Evolutionary conservation across 2,329 filamentous ascomycete species (phyloP).

Genomic region (Pseudocercospora macadamiae): DNA sequence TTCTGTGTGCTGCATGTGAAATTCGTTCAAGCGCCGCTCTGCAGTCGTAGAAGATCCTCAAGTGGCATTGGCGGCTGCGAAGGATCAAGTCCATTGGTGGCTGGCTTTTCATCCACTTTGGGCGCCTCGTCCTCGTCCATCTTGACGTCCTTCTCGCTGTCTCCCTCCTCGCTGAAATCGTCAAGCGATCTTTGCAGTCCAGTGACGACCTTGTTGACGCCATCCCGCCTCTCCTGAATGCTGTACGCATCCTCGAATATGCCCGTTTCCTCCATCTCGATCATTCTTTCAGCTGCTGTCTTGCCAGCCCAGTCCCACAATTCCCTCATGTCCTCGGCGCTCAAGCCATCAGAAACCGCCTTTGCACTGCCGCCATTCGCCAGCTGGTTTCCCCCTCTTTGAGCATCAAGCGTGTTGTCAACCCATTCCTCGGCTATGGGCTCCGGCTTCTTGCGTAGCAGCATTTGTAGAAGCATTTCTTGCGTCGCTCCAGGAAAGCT

Average conservation of each 20-base stretch:
- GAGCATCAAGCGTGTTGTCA: constrained; percentile 45
- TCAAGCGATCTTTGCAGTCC: constrained; percentile 65
- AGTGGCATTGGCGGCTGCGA: constrained; percentile 32
- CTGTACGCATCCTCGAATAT: constrained; percentile 64
- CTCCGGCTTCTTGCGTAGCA: constrained; percentile 83
- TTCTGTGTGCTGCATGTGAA: no score
- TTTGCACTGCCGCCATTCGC: constrained; percentile 49
- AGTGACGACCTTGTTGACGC: constrained; percentile 71
- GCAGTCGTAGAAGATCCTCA: constrained; percentile 33
- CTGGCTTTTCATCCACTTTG: constrained; percentile 2
- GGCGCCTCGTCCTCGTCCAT: constrained; percentile 28
- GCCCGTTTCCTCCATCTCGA: constrained; percentile 33
- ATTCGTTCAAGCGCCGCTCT: constrained; percentile 12
- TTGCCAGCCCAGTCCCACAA: constrained; percentile 63
- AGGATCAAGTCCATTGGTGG: constrained; percentile 14
- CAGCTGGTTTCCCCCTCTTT: constrained; percentile 42
- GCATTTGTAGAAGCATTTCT: constrained; percentile 63
- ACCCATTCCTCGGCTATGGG: constrained; percentile 76
- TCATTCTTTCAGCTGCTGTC: constrained; percentile 48
- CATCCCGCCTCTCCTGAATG: constrained; percentile 67
- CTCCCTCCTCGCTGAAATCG: constrained; percentile 53
- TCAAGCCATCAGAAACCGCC: constrained; percentile 34
- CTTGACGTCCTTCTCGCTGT: constrained; percentile 32
- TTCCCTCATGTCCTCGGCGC: constrained; percentile 56
- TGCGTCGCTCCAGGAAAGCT: constrained; percentile 68